Conservation (phyloP, 306 rosid species). For the Casuarina glauca region DNA sequence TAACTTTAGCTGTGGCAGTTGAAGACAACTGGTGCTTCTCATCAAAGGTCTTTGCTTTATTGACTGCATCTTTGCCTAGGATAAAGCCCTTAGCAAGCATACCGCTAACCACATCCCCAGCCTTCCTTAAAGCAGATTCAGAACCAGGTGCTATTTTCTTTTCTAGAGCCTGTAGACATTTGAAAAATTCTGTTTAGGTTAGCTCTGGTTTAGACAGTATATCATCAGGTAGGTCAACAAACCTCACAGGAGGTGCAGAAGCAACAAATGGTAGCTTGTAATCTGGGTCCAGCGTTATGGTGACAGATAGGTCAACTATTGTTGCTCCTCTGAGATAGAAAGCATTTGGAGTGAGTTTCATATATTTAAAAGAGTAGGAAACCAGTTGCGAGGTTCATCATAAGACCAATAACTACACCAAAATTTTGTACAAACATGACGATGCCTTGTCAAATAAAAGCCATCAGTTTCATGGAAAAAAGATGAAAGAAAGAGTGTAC, state of each 20-base stretch:
- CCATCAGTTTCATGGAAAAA: not conserved
- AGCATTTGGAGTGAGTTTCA: slow-evolving; percentile 21
- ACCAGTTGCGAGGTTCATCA: not conserved
- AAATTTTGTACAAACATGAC: not conserved
- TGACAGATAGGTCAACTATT: slow-evolving; percentile 79
- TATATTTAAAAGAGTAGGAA: slow-evolving; percentile 9
- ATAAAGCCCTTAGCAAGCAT: slow-evolving; percentile 93
- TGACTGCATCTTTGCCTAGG: slow-evolving; percentile 89
- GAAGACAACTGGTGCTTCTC: slow-evolving; percentile 82
- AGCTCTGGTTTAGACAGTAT: slow-evolving; percentile 3
- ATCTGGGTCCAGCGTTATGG: slow-evolving; percentile 66
- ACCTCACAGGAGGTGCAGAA: slow-evolving; percentile 55
- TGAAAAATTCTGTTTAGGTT: slow-evolving; percentile 10
- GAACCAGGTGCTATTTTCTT: slow-evolving; percentile 49
- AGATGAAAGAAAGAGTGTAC: too few relatives aligned
- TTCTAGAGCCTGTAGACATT: slow-evolving; percentile 45
- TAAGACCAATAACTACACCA: not conserved
- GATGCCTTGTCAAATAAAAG: not conserved
- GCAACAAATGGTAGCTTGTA: slow-evolving; percentile 82
- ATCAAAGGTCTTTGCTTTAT: slow-evolving; percentile 78
- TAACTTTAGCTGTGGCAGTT: slow-evolving; percentile 84
- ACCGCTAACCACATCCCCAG: slow-evolving; percentile 88
- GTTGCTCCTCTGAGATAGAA: slow-evolving; percentile 78
- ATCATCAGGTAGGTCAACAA: slow-evolving; percentile 12
- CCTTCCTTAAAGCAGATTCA: slow-evolving; percentile 71